Base-by-base conservation (phyloP, 208 protist species). In the Trypanosoma vivax region DNA sequence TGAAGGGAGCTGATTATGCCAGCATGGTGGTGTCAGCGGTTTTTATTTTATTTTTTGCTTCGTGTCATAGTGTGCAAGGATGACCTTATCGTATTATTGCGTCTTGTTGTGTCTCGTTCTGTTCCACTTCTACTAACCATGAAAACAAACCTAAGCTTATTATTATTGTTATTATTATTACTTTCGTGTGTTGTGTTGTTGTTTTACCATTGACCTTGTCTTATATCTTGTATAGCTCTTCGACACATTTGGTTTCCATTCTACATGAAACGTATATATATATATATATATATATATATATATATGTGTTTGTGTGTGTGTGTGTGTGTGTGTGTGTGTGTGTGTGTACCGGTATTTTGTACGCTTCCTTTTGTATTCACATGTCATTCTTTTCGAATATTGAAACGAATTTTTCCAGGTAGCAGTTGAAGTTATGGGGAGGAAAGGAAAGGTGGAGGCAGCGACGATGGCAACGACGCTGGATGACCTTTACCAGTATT, bases 401-500 rank as follows among this genome's bases (percentile, higher is more conserved):
- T n/a, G n/a, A n/a, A 4, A 41, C 41, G 9, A 19, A 27, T 23
- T 29, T 30, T 4, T 30, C 35, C 31, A 13, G 3, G 3, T 1
- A 30, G 16, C 13, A 37, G 5, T 18, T 21, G n/a, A n/a, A n/a
- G n/a, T n/a, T n/a, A 9, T 37, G 34, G 11, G 23, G 16, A 29
- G 51, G 24, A 23, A 57, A 29, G 24, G 39, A 21, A 57, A 57
- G 18, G 14, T 57, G 24, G 16, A 29, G 51, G 25, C 10, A 34
- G 33, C 7, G 25, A 11, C 10, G 3, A 39, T 34, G 11, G 86
- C 85, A 78, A 64, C 82, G 5, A 74, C 80, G 19, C 69, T 91
- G 18, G 74, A 63, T 5, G 84, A 94, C 46, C 65, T 94, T 10
- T 94, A 94, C 59, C 50, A 41, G 1, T 89, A 79, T 60, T 94